Conservation (phyloP, 345 rosid species). For the Microthlaspi erraticum region DNA sequence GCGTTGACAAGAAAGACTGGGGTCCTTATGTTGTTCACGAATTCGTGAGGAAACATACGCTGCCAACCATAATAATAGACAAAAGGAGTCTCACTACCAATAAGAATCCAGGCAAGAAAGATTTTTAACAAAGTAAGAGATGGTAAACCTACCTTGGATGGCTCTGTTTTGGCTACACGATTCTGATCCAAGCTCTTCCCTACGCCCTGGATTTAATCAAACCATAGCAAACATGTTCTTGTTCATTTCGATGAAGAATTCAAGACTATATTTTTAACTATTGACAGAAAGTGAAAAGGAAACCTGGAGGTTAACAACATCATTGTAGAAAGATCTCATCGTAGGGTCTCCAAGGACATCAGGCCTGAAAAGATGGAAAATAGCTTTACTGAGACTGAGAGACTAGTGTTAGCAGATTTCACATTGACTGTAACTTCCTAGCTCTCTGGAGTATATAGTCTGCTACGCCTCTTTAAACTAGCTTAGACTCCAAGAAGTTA, state of each 20-base stretch:
- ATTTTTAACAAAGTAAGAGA: background rate
- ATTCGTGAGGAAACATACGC: slow-evolving; percentile 77
- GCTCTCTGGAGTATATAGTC: background rate
- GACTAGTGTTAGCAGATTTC: background rate
- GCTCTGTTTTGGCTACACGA: slow-evolving; percentile 55
- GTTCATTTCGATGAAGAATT: background rate
- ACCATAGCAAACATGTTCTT: slow-evolving; percentile 7
- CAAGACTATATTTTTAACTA: slow-evolving; percentile 6
- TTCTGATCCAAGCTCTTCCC: slow-evolving; percentile 57
- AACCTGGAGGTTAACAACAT: slow-evolving; percentile 77
- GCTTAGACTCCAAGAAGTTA: slow-evolving; percentile 1
- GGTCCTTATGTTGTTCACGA: slow-evolving; percentile 63
- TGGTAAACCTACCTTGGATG: slow-evolving; percentile 49
- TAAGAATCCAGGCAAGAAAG: slow-evolving; percentile 3
- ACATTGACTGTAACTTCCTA: background rate
- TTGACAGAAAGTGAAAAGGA: slow-evolving; percentile 26
- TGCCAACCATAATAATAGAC: slow-evolving; percentile 37
- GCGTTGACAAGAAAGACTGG: slow-evolving; percentile 80
- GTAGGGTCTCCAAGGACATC: slow-evolving; percentile 65
- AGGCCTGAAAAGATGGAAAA: slow-evolving; percentile 59
- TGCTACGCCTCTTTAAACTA: background rate
- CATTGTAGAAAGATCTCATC: slow-evolving; percentile 69
- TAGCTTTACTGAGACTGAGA: slow-evolving; percentile 19
- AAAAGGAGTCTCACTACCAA: slow-evolving; percentile 5
- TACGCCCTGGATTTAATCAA: slow-evolving; percentile 58